These are phyloP conservation scores for Phytophthora fragariaefolia DNA, from an alignment of 352 stramenopile genomes.

Conservation along the genomic window DNA sequence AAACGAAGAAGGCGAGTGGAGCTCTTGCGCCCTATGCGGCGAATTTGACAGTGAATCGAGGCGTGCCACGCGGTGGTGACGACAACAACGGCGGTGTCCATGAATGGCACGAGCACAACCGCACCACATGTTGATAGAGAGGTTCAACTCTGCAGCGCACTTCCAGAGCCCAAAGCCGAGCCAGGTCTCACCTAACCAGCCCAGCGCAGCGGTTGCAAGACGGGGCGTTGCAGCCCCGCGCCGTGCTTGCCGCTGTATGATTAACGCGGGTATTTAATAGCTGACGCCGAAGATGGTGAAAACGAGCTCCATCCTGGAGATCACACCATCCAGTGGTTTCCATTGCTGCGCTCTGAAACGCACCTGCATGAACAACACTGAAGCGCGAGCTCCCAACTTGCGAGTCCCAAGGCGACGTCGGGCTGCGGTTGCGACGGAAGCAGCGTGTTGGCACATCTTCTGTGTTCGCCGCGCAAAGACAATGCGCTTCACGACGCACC, in stretches of 20 bases:
- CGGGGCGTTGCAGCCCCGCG: conserved; percentile 14
- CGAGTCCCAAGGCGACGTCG: neutral
- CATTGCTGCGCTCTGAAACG: no score
- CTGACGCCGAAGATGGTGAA: no score
- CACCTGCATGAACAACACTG: no score
- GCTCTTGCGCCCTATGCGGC: conserved; percentile 9
- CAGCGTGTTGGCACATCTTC: conserved; percentile 16
- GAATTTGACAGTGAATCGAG: conserved; percentile 38
- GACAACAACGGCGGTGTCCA: conserved; percentile 3
- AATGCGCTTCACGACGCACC: conserved; percentile 6
- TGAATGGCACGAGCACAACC: conserved; percentile 16
- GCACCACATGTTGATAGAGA: conserved; percentile 23
- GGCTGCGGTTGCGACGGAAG: neutral
- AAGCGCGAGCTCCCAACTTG: neutral
- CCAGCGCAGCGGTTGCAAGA: conserved; percentile 24
- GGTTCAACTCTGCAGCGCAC: conserved; percentile 22
- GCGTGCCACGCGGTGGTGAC: conserved; percentile 4
- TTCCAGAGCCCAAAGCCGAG: conserved; percentile 20
- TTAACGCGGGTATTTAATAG: no score
- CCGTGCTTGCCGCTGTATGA: neutral
- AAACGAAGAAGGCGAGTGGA: neutral
- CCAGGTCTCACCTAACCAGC: conserved; percentile 39
- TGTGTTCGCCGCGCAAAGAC: conserved; percentile 23
- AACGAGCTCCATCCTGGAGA: no score
- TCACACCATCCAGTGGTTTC: no score